Base-by-base conservation (phyloP, 306 rosid genomes). In the Gastrolobium bilobum region DNA sequence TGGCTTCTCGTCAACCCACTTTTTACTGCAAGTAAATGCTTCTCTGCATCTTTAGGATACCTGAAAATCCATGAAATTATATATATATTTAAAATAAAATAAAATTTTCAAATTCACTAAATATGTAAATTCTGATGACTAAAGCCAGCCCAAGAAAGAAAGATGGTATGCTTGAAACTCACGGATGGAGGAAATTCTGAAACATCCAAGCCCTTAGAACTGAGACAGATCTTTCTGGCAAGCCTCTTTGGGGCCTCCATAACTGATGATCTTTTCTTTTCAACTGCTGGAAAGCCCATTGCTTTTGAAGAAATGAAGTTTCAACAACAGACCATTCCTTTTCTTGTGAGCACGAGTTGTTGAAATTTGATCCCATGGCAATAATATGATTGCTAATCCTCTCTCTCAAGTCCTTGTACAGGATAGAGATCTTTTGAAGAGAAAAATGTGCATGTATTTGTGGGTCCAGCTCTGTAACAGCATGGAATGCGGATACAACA, bases 231-330 rank as follows among this genome's bases (percentile, higher is more conserved):
- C 89, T 89, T 68, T 92, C 97, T 0, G 97, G 97, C 85, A 92
- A 88, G 51, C 97, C 97, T 79, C 97, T 86, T 78, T 92, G 97
- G 5, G 97, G 97, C 73, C 97, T 88, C 97, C 97, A 93, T 65
- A 91, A 57, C 8, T 87, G 98, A 71, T 84, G 79, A 10, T 91
- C 94, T 71, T 93, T 93, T 76, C 86, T 89, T 69, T 89, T 88
- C 15, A 88, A 79, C 84, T 93, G 94, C 86, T 93, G 92, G 37
- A 91, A 86, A 67, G 89, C 94, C 97, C 92, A 84, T 38, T 93
- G 92, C 82, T 88, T 88, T 58, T 85, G 89, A 33, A 91, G 82
- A 83, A 87, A 85, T 15, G 85, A 79, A 10, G 92, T 72, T 69
- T 89, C 97, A 10, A 75, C 97, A 10, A 75, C 84, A 6, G 87